Base-by-base conservation (phyloP, 495 filamentous ascomycete species). In the Podospora bellae-mahoneyi region DNA sequence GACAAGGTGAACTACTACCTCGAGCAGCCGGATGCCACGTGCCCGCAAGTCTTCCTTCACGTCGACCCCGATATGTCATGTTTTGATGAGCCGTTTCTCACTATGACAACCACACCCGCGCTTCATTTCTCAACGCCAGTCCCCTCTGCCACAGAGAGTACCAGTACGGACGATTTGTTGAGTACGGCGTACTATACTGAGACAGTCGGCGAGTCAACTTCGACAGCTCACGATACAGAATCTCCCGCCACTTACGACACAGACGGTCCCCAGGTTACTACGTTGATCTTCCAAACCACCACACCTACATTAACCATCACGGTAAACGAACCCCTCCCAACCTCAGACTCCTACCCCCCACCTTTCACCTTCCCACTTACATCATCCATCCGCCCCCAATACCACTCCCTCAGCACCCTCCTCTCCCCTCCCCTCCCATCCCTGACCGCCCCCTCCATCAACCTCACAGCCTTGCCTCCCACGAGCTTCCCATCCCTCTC, bases 1-100 rank as follows among this genome's bases (percentile, higher is more conserved):
- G 62, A 56, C 4, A 26, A 53, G 10, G 44, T 48, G 16, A 61
- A 61, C 16, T 28, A 32, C 20, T 53, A 63, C 32, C 61, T 63
- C n/a, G 16, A 63, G n/a, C 61, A 63, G 20, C 15, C 15, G 1
- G 30, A 63, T 9, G 10, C 61, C 4, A 63, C 61, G 9, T 63
- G 61, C n/a, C 32, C 16, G 13, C 61, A 18, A 18, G 61, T 32
- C n/a, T 63, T 19, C 32, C 32, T 63, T 4, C 15, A 19, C 9
- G n/a, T 32, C 9, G 61, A 61, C 23, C 39, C 39, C 6, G 39
- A 48, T 16, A 48, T 48, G 39, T 10, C 5, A 3, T 48, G 39
- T 10, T 48, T 48, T 0, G 7, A 10, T 48, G 39, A 48, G 39
- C 39, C 39, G 9, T 48, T 48, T 48, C 13, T 9, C 9, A 48